Base-by-base conservation (phyloP, 2,329 filamentous ascomycete genomes). In the Lecanicillium sp. region DNA sequence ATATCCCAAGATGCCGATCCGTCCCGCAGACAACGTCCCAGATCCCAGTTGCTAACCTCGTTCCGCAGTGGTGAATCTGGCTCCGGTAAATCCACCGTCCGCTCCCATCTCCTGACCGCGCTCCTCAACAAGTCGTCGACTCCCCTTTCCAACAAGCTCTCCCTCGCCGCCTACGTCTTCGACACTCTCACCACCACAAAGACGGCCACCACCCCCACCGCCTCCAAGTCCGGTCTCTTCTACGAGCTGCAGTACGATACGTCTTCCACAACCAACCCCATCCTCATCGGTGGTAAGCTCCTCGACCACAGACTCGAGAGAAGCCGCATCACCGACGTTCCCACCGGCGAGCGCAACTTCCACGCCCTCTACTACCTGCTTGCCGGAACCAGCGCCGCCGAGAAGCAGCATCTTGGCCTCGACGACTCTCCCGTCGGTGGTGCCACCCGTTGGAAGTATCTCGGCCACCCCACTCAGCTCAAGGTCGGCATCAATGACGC, bases 221-320 rank as follows among this genome's bases (percentile, higher is more conserved):
- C 93, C 23, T 97, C 91, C 43, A 97, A 97, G 67, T 86, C 93
- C 10, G 93, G 93, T 53, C 77, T 98, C 14, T 95, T 95, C 63
- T 93, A 93, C 64, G 93, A 98, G 66, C 76, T 98, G 35, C 93
- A 98, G 67, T 98, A 98, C 64, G 91, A 98, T 64, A 95, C 88
- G 1, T 82, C 88, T 0, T 84, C 90, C 0, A 86, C 84, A 0
- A 84, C 87, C 21, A 90, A 86, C 60, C 93, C 93, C 1, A 83
- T 90, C 3, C 75, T 98, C 23, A 87, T 98, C 55, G 93, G 93
- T 68, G 91, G 89, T 57, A 97, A 98, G 68, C 75, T 98, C 14
- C 76, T 98, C 37, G 90, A 97, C 58, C 93, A 98, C 65, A 81
- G 93, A 56, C 73, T 98, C 40, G 93, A 98, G 68, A 77, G 93